Evolutionary conservation across 352 stramenopile species (phyloP).

Genomic region (Pythium dissotocum): DNA sequence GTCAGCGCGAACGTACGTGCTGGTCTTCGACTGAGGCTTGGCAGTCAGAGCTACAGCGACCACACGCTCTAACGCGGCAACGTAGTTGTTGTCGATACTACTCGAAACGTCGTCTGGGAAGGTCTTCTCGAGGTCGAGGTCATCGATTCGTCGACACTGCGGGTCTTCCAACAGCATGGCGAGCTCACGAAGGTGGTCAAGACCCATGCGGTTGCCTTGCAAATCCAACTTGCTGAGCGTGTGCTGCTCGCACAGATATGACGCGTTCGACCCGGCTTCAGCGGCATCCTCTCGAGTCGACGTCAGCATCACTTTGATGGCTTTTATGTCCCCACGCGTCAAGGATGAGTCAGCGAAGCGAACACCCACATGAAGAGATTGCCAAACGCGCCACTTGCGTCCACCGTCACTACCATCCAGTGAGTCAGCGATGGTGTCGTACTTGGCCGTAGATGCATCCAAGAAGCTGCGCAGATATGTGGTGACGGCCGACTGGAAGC

Average conservation of each 20-base stretch:
- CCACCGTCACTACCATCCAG: neutral
- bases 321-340: neutral
- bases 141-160: neutral
- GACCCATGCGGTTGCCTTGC: neutral
- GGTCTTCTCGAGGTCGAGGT: neutral
- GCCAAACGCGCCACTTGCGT: neutral
- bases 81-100: neutral
- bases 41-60: neutral
- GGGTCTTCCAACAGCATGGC: neutral
- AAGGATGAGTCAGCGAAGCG: neutral
- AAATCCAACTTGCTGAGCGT: neutral
- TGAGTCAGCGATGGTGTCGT: neutral
- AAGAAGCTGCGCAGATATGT: neutral
- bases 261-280: neutral
- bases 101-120: neutral
- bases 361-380: neutral
- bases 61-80: neutral
- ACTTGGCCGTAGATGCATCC: neutral
- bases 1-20: neutral
- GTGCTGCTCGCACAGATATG: neutral
- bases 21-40: neutral
- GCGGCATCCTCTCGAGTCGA: too few species aligned
- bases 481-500: neutral
- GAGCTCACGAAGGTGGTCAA: neutral
- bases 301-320: neutral